phyloP scores from a whole-genome alignment of 371 early-diverging fungal species.

The Catenaria anguillulae region DNA sequence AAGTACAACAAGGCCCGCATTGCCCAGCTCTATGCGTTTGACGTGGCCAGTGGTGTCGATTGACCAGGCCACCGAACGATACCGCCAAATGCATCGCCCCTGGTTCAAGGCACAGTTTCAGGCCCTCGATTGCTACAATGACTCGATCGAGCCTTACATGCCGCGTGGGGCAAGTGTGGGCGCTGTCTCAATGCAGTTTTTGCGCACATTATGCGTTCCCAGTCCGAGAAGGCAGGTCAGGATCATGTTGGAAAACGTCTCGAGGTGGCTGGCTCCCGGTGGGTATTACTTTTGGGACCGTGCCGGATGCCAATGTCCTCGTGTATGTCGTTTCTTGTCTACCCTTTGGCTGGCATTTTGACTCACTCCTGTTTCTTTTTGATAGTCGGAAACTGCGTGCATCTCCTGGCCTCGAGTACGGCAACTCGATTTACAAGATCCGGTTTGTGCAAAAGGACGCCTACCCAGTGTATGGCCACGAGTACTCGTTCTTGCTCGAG shows the following conservation, averaged over 20 bases:
- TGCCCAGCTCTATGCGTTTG: neutral
- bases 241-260: slow-evolving; percentile 69
- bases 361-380: too few species aligned
- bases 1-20: slow-evolving; percentile 76
- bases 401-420: slow-evolving; percentile 40
- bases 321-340: slow-evolving; percentile 31
- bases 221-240: slow-evolving; percentile 62
- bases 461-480: slow-evolving; percentile 58
- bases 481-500: slow-evolving; percentile 82
- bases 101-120: slow-evolving; percentile 56
- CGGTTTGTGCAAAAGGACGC: slow-evolving; percentile 51
- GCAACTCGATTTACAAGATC: slow-evolving; percentile 72
- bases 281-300: slow-evolving; percentile 88
- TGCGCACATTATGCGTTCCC: slow-evolving; percentile 96
- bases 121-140: slow-evolving; percentile 63
- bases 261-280: slow-evolving; percentile 53
- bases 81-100: slow-evolving; percentile 31
- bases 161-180: too few species aligned
- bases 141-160: too few species aligned
- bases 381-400: slow-evolving; percentile 22
- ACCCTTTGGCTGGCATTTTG: too few species aligned
- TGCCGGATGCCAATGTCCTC: slow-evolving; percentile 86
- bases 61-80: slow-evolving; percentile 71
- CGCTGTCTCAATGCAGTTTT: slow-evolving; percentile 89
- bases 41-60: slow-evolving; percentile 90